These are phyloP conservation scores for Mucor lusitanicus DNA, from an alignment of 371 early-diverging fungal genomes.

Conservation along the genomic window DNA sequence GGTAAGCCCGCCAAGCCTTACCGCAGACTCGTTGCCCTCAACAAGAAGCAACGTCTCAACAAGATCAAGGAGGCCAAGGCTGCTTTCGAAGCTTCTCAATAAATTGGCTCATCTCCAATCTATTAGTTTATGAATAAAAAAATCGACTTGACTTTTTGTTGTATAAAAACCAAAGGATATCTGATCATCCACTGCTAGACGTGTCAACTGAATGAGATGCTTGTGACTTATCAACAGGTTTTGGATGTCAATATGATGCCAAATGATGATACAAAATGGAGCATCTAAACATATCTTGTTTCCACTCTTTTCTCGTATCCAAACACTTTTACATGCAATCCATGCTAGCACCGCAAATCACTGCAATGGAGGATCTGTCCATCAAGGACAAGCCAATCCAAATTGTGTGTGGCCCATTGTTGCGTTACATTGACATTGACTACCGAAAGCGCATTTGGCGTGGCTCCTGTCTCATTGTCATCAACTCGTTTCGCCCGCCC, in stretches of 20 bases:
- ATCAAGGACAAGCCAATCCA: slow-evolving; percentile 5
- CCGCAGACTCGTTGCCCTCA: slow-evolving; percentile 65
- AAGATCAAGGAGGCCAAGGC: slow-evolving; percentile 91
- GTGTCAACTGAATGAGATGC: background rate
- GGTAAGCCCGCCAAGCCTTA: slow-evolving; percentile 59
- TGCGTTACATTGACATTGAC: slow-evolving; percentile 37
- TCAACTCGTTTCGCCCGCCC: slow-evolving; percentile 25
- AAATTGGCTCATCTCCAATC: background rate
- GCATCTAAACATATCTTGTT: background rate
- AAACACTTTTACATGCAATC: background rate
- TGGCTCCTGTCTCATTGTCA: slow-evolving; percentile 39
- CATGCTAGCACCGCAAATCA: background rate
- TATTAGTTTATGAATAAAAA: background rate
- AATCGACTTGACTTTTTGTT: background rate
- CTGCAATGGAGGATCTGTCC: background rate
- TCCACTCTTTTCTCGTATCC: background rate
- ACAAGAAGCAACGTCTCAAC: slow-evolving; percentile 89
- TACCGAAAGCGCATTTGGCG: slow-evolving; percentile 26
- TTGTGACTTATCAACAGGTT: slow-evolving; percentile 1
- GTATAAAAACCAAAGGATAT: background rate
- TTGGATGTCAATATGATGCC: background rate
- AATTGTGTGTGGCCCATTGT: slow-evolving; percentile 37
- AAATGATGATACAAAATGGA: background rate
- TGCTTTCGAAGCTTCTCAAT: slow-evolving; percentile 57
- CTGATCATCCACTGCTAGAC: background rate